Percentiles rank a stretch among this genome's conserved stretches.
Evolutionary conservation across 495 filamentous ascomycete species (phyloP).

Genomic region (Penicillium coprophilum): DNA sequence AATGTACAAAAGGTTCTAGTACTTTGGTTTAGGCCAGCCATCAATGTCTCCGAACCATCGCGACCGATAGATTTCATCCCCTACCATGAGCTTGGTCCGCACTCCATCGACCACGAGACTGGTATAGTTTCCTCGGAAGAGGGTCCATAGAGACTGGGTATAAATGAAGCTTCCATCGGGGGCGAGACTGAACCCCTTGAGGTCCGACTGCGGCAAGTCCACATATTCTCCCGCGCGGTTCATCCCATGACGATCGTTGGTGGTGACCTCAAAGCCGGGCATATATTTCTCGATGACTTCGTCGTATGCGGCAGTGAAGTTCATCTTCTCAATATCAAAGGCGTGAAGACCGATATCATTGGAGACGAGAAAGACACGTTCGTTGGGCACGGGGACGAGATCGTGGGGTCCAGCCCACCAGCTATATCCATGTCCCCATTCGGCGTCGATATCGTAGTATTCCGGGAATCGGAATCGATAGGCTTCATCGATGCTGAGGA

Average conservation of each 20-base stretch:
- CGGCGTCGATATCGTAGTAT: slow-evolving; percentile 20
- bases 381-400: slow-evolving; percentile 30
- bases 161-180: slow-evolving; percentile 31
- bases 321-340: slow-evolving; percentile 24
- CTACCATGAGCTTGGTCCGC: slow-evolving; percentile 22
- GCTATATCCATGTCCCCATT: slow-evolving; percentile 30
- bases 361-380: slow-evolving; percentile 30
- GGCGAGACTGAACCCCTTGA: slow-evolving; percentile 32
- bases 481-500: slow-evolving; percentile 19
- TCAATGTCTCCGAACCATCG: slow-evolving; percentile 32
- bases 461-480: slow-evolving; percentile 18
- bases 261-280: slow-evolving; percentile 30
- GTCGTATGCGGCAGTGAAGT: slow-evolving; percentile 15
- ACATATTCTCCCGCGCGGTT: slow-evolving; percentile 22
- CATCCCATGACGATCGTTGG: slow-evolving; percentile 26
- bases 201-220: slow-evolving; percentile 28
- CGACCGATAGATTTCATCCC: slow-evolving; percentile 34
- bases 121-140: slow-evolving; percentile 27
- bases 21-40: slow-evolving; percentile 32
- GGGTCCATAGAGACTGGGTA: slow-evolving; percentile 28
- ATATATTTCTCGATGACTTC: slow-evolving; percentile 26
- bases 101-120: slow-evolving; percentile 26
- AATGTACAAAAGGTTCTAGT: not conserved
- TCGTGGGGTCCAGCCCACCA: slow-evolving; percentile 35
- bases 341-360: slow-evolving; percentile 27